Percentiles rank a stretch among this genome's conserved stretches.
Conservation (phyloP, 2,329 filamentous ascomycete species). For the Colletotrichum musicola region DNA sequence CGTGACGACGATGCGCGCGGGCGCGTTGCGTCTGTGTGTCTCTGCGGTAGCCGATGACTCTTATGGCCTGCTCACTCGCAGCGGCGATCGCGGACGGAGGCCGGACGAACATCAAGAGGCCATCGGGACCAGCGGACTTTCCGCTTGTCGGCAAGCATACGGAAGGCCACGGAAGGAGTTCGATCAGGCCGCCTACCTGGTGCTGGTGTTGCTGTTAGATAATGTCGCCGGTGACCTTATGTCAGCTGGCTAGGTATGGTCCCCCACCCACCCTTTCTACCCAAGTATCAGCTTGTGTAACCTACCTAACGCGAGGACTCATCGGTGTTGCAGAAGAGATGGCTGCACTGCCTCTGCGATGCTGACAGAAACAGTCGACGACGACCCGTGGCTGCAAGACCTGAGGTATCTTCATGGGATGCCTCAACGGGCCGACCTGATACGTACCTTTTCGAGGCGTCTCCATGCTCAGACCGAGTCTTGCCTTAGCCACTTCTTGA, state of each 20-base stretch:
- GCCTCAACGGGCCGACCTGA: conserved; percentile 30
- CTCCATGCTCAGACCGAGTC: not conserved
- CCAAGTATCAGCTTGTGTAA: too few relatives aligned
- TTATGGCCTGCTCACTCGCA: conserved; percentile 29
- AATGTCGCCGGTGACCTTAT: not conserved
- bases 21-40: not conserved
- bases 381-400: conserved; percentile 24
- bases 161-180: conserved; percentile 3
- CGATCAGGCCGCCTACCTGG: too few relatives aligned
- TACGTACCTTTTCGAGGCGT: conserved; percentile 26
- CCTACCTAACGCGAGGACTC: conserved; percentile 2
- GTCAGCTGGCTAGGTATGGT: conserved; percentile 5
- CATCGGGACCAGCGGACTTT: not conserved
- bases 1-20: not conserved
- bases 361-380: conserved; percentile 30
- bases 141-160: conserved; percentile 11
- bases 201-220: not conserved
- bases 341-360: conserved; percentile 26
- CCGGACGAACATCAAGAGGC: conserved; percentile 16
- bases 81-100: conserved; percentile 24
- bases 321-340: conserved; percentile 8
- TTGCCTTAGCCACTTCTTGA: not conserved
- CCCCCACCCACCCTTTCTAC: not conserved
- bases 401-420: not conserved
- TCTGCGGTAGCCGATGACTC: conserved; percentile 28